Evolutionary conservation across 2,329 filamentous ascomycete species (phyloP).

Genomic region (Esteya vermicola): DNA sequence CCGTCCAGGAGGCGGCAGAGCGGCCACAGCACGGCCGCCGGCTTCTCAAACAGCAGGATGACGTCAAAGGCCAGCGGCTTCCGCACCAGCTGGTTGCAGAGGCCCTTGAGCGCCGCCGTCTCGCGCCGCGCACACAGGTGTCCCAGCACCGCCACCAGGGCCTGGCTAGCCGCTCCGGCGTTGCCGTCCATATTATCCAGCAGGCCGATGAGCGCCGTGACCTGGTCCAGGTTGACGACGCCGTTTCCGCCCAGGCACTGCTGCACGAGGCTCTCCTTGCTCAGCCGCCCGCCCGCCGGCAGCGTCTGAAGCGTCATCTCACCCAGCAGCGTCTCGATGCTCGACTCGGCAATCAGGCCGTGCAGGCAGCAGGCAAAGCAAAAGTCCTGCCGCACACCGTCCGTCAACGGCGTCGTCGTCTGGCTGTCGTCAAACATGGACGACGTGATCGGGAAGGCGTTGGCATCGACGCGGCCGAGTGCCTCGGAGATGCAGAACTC

Average conservation of each 20-base stretch:
- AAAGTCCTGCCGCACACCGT: constrained; percentile 56
- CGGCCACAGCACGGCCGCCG: constrained; percentile 55
- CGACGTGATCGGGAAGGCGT: constrained; percentile 50
- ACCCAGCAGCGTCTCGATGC: constrained; percentile 66
- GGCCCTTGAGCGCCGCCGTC: constrained; percentile 63
- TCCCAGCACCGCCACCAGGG: constrained; percentile 56
- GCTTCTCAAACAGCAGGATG: constrained; percentile 60
- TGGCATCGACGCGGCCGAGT: constrained; percentile 68
- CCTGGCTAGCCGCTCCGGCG: constrained; percentile 69
- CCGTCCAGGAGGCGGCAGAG: constrained; percentile 62
- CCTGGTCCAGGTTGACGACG: constrained; percentile 40
- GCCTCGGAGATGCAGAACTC: constrained; percentile 60
- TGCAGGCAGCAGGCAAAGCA: constrained; percentile 84
- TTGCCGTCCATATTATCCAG: constrained; percentile 87
- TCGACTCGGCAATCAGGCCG: constrained; percentile 62
- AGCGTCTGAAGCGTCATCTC: constrained; percentile 72
- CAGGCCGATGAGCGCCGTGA: constrained; percentile 53
- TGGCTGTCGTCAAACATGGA: constrained; percentile 45
- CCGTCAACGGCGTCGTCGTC: constrained; percentile 41
- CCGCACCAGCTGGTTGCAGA: constrained; percentile 60
- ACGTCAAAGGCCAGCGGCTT: constrained; percentile 61
- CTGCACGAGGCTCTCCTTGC: constrained; percentile 63
- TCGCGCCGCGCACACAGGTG: constrained; percentile 59
- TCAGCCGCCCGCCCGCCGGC: constrained; percentile 58
- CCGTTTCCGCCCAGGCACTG: constrained; percentile 42